Conservation (phyloP, 345 rosid genomes). For the Sonneratia alba region DNA sequence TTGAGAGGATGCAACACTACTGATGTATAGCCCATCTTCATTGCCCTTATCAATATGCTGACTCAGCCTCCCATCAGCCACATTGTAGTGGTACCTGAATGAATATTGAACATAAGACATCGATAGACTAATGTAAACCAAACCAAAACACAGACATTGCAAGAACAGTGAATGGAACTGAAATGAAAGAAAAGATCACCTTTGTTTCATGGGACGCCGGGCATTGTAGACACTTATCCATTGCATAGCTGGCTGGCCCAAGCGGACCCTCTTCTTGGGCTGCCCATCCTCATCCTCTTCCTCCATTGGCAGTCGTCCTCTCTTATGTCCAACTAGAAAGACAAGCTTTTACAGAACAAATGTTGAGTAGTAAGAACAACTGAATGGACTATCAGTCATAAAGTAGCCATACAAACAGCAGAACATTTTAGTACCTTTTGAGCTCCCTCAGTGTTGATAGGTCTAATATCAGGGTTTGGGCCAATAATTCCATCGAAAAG, state of each 20-base stretch:
- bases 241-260: conserved; percentile 48
- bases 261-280: conserved; percentile 36
- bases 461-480: conserved; percentile 44
- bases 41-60: conserved; percentile 49
- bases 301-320: conserved; percentile 41
- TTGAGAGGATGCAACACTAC: conserved; percentile 39
- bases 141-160: background rate
- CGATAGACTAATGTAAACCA: background rate
- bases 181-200: conserved; percentile 16
- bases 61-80: conserved; percentile 36
- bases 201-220: conserved; percentile 47
- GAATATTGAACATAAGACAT: background rate
- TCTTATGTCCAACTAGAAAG: conserved; percentile 55
- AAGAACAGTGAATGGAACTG: background rate
- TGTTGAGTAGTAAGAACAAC: background rate
- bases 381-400: background rate
- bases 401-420: background rate
- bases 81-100: conserved; percentile 48
- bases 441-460: conserved; percentile 64
- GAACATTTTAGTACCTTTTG: conserved; percentile 36
- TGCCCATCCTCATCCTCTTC: conserved; percentile 56
- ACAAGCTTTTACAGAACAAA: conserved; percentile 30
- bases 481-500: conserved; percentile 52
- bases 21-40: conserved; percentile 43
- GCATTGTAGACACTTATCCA: conserved; percentile 48